Evolutionary conservation across 495 filamentous ascomycete genomes (phyloP), one percentile per base, ranked within the genome.

Genomic region (Podospora bellae-mahoneyi): DNA sequence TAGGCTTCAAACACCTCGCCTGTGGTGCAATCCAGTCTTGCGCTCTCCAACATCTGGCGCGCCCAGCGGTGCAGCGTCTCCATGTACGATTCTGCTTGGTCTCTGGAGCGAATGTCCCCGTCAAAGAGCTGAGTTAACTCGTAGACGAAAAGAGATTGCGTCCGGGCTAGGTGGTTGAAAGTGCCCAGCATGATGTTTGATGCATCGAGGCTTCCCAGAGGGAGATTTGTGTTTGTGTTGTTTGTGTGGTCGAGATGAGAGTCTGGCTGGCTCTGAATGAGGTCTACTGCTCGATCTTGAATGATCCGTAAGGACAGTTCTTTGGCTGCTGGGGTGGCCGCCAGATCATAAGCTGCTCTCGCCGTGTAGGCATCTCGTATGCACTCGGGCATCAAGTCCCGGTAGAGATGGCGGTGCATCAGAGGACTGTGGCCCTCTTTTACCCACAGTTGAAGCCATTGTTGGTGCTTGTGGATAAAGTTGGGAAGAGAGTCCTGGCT

Each of bases 61-160:
- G 75, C 77, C 83, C 83, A 85, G 0, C 56, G 53, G 44, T 75
- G 71, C 13, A 88, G 75, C 20, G 79, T 78, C 0, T 80, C 73
- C 19, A 84, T 82, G 19, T 81, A 71, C 20, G 71, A 60, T 64
- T 86, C 84, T 20, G 84, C 82, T 26, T 80, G 71, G 2, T 79
- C 76, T 6, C 81, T 79, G 59, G 81, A 78, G 39, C 82, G 78
- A 60, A 87, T 80, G 70, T 87, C 83, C 30, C 83, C 84, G 70
- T 88, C 85, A 68, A 87, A 87, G 19, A 90, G 76, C 13, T 82
- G 78, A 67, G 88, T 84, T 60, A 87, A 79, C 65, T 85, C 83
- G 71, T 83, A 86, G 4, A 83, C 71, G 13, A 85, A 70, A 32
- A 87, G 73, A 0, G 83, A 80, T 67, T 86, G 83, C 0, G 82